Evolutionary conservation across 352 stramenopile genomes (phyloP), one percentile per base, ranked within the genome.

Genomic region (Phytophthora sp.): DNA sequence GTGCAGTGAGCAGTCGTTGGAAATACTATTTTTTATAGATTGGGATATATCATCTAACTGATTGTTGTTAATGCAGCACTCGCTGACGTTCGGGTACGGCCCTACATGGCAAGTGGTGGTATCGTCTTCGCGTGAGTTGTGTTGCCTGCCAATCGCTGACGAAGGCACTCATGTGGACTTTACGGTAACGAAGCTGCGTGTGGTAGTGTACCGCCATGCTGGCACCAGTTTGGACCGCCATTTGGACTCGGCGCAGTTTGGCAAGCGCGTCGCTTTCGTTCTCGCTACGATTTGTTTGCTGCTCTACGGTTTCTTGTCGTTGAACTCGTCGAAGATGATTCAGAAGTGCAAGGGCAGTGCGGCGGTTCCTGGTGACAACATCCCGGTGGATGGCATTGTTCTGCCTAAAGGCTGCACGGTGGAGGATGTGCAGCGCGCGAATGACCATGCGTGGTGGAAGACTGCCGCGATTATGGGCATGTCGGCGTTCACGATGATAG

Each of bases 21-120:
- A 30, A 8, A 27, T 50, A 41, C 36, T 49, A 23, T 53, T 23
- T 56, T 30, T 44, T 18, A 69, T 20, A 12, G 15, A 21, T n/a
- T 1, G 16, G 18, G 38, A 21, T 57, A 16, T 46, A 56, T 61
- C 4, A 33, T 12, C 42, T 72, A 23, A 69, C 45, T 39, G 7
- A 31, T 20, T 20, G 4, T 16, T 18, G 29, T 45, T 18, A 57
- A 4, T 57, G 30, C 39, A 86, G 74, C 79, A 90, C 35, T 80
- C 82, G 56, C 49, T 94, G 39, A 90, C 76, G n/a, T 77, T 75
- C 46, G 29, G 21, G 8, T 89, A 90, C 61, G 83, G 86, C 33
- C 76, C 81, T 49, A 94, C 81, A 50, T 94, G 86, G 86, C 86
- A 94, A 63, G 69, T 79, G 35, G 55, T 89, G 24, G 82, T 85